phyloP scores from a whole-genome alignment of 352 stramenopile species.

The Phytophthora pisi region DNA sequence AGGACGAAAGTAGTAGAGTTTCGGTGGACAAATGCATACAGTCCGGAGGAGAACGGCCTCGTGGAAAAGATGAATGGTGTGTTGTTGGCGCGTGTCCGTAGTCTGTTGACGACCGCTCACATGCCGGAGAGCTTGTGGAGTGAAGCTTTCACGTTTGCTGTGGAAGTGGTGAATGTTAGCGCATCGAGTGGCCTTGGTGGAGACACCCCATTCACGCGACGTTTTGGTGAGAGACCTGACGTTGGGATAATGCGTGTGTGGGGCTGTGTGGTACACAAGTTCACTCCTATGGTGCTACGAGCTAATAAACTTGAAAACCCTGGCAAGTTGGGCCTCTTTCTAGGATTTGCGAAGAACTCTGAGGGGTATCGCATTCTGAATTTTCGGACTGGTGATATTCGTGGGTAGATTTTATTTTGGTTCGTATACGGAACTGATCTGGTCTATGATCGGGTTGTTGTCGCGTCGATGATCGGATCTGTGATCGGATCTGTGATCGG shows the following conservation, averaged over 20 bases:
- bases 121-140: neutral
- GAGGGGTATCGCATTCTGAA: neutral
- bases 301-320: neutral
- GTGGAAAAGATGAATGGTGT: neutral
- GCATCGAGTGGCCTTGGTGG: neutral
- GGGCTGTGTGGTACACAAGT: neutral
- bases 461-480: neutral
- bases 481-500: neutral
- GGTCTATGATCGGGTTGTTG: no score
- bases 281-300: neutral
- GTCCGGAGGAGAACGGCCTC: constrained; percentile 3
- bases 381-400: neutral
- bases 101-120: neutral
- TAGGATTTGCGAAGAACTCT: neutral
- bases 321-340: neutral
- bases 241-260: neutral
- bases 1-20: constrained; percentile 3
- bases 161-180: neutral
- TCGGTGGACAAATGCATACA: constrained; percentile 12
- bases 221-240: neutral
- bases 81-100: neutral
- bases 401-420: no score
- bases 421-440: no score
- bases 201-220: neutral
- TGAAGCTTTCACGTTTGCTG: neutral